phyloP scores from a whole-genome alignment of 2,329 filamentous ascomycete species.

The Xylaria sp. region DNA sequence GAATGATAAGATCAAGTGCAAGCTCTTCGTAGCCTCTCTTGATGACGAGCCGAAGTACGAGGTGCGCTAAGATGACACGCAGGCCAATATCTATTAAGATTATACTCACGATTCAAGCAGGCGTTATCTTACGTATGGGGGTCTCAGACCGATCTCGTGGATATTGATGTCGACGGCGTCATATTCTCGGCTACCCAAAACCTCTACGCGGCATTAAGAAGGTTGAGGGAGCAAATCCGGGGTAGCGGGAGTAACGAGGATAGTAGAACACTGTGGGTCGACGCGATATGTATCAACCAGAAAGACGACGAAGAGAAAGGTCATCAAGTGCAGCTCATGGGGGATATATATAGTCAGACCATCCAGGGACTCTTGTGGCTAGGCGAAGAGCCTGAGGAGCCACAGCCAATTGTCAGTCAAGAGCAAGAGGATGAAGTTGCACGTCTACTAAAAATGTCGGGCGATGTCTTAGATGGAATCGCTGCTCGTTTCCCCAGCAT shows the following conservation, averaged over 20 bases:
- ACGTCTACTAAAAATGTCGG: neutral
- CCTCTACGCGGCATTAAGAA: slow-evolving; percentile 21
- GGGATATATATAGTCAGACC: slow-evolving; percentile 26
- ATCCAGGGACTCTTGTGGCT: slow-evolving; percentile 24
- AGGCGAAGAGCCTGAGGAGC: slow-evolving; percentile 22
- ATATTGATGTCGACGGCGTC: slow-evolving; percentile 21
- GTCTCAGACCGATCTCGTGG: slow-evolving; percentile 5
- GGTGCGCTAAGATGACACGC: neutral
- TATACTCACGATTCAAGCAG: slow-evolving; percentile 4
- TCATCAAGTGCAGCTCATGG: slow-evolving; percentile 19
- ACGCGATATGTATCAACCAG: slow-evolving; percentile 26
- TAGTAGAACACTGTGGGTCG: slow-evolving; percentile 21
- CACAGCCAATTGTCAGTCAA: slow-evolving; percentile 6
- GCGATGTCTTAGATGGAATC: slow-evolving; percentile 2
- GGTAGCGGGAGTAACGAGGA: neutral
- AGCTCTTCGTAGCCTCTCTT: slow-evolving; percentile 20
- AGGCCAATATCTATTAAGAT: neutral
- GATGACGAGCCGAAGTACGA: slow-evolving; percentile 25
- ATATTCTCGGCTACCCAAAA: slow-evolving; percentile 17
- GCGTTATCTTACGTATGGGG: slow-evolving; percentile 32
- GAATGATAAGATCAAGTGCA: slow-evolving; percentile 22
- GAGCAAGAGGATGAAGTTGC: slow-evolving; percentile 15
- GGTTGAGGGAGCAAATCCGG: slow-evolving; percentile 12
- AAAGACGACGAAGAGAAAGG: slow-evolving; percentile 15
- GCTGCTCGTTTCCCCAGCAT: slow-evolving; percentile 11